Evolutionary conservation across 1,284 basidiomycete species (phyloP), one percentile per base, ranked within the genome.

Genomic region (Ceratobasidium papillatum): DNA sequence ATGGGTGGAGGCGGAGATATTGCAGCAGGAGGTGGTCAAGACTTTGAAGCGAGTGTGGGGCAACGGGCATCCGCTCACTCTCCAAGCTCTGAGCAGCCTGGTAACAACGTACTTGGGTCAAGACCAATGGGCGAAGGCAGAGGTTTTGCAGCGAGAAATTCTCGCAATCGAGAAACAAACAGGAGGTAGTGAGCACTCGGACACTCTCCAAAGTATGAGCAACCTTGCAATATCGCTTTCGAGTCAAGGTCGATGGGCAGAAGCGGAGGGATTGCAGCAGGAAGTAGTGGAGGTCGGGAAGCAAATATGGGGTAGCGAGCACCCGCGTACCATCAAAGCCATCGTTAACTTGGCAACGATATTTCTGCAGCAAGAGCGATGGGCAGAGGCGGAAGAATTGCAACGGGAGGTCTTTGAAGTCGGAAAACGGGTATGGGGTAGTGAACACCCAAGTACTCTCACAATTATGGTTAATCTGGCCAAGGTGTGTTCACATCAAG

Each of bases 141-240:
- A 65, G 27, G 8, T 12, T 27, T 27, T 65, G 45, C 11, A 17
- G 27, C 5, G n/a, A 19, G 43, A 51, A 27, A n/a, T 34, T 8
- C 7, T 65, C 9, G 63, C 25, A 12, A 17, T 19, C 8, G 30
- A 30, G 25, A 51, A 34, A 11, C 12, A 8, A 30, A 27, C 22
- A 1, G 3, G 51, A 22, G 56, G 56, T 17, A n/a, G 2, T 14
- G 61, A 63, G 25, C 38, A 63, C 38, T 11, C 61, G 4, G 25
- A n/a, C 14, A 63, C 61, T 32, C 41, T 63, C 1, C 19, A 3
- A 3, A 2, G 14, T 34, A 51, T 36, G 17, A 14, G n/a, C 25
- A 64, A 63, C n/a, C 59, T 74, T 5, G 71, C 61, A n/a, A 5
- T 3, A 1, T 69, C 38, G 25, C 45, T 22, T n/a, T 45, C 4